Conservation (phyloP, 1,284 basidiomycete genomes). For the Inonotus obliquus region DNA sequence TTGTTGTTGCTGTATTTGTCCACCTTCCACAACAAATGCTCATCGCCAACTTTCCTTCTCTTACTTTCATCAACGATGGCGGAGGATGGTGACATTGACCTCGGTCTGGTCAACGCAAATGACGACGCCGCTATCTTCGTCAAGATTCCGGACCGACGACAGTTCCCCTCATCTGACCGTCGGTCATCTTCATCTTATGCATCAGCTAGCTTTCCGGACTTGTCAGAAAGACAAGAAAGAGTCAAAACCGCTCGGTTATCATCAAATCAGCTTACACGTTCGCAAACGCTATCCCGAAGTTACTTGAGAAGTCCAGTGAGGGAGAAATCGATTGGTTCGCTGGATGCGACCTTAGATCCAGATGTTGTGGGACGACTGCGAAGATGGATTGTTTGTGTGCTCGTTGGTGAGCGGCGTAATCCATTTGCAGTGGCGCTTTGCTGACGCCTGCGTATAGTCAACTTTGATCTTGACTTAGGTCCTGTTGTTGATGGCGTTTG, state of each 20-base stretch:
- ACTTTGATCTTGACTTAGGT: slow-evolving; percentile 86
- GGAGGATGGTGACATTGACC: slow-evolving; percentile 3
- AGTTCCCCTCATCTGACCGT: neutral
- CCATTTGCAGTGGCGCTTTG: neutral
- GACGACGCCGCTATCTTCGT: slow-evolving; percentile 13
- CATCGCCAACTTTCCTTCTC: neutral
- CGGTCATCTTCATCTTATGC: slow-evolving; percentile 5
- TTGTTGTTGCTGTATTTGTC: neutral
- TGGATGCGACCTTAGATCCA: slow-evolving; percentile 33
- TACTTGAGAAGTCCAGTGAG: slow-evolving; percentile 13
- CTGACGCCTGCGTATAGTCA: slow-evolving; percentile 44
- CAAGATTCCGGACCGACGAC: slow-evolving; percentile 6
- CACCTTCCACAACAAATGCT: neutral
- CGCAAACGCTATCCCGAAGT: slow-evolving; percentile 35
- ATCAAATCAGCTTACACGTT: slow-evolving; percentile 28
- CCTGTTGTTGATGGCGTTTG: slow-evolving; percentile 76
- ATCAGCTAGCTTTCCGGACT: slow-evolving; percentile 30
- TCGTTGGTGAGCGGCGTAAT: slow-evolving; percentile 50
- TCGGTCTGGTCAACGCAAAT: slow-evolving; percentile 13
- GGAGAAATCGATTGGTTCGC: slow-evolving; percentile 17
- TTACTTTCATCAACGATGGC: neutral
- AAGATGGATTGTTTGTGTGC: slow-evolving; percentile 77
- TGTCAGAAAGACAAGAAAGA: slow-evolving; percentile 19
- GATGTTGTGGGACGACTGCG: slow-evolving; percentile 49
- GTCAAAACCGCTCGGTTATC: slow-evolving; percentile 21